Evolutionary conservation across 331 rosid genomes (phyloP), one percentile per base, ranked within the genome.

Genomic region (Phaseolus coccineus): DNA sequence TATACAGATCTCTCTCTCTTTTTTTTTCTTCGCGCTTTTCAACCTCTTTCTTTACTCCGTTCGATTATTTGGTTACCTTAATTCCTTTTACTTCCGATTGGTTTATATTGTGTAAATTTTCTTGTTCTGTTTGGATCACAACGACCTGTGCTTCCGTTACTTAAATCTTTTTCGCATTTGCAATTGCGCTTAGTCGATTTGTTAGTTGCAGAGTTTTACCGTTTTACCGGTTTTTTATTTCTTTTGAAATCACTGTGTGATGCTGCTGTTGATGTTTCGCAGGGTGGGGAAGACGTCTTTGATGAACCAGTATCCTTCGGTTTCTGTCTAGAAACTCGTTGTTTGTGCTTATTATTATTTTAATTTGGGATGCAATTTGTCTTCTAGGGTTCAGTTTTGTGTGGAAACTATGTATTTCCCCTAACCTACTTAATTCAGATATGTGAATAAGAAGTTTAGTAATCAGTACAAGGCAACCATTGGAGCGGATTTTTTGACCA

Each of bases 201-300:
- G 53, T 35, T 10, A 51, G 70, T 47, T 69, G 15, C 14, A 2
- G n/a, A 57, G 37, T 66, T 68, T 48, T 37, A 28, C 37, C 2
- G 31, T 77, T 31, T 78, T 59, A 47, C 42, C 11, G 11, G 19
- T 10, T 42, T 0, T 44, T 39, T 52, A 2, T 40, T 70, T 12
- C 56, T 22, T 59, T 61, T 62, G 27, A 15, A 62, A 50, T 77
- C 76, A 22, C 15, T 3, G 6, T 59, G 13, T 59, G 3, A 8
- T 28, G 28, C 5, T 37, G 73, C 28, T 78, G 37, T 28, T 72
- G 53, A 55, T 90, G 72, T 27, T 81, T 74, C 88, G 88, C 96
- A 96, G 99, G 92, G 99, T 96, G 37, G 99, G 99, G 84, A 96
- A 96, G 96, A 96, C 99, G 59, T 96, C 98, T 71, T 88, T 96